Conservation (phyloP, 2,329 filamentous ascomycete genomes). For the Ascochyta koolunga region DNA sequence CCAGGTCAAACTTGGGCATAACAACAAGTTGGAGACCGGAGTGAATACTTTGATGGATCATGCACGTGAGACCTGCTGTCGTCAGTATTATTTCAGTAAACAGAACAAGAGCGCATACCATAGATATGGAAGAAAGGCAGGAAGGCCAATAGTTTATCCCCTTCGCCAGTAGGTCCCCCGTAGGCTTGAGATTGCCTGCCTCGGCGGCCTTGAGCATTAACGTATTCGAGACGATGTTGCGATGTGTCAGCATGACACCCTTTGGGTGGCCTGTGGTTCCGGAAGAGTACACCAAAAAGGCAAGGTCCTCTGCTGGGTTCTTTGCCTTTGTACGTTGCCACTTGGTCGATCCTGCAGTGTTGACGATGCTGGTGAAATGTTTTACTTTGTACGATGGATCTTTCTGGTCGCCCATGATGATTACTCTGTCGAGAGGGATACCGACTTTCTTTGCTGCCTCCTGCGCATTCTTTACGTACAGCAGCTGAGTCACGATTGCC, state of each 20-base stretch:
- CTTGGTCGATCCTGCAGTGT: constrained; percentile 64
- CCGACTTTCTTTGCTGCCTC: constrained; percentile 73
- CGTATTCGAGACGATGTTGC: constrained; percentile 78
- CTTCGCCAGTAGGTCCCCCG: constrained; percentile 64
- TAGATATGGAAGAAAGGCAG: constrained; percentile 94
- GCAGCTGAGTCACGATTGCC: constrained; percentile 74
- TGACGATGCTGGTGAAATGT: constrained; percentile 75
- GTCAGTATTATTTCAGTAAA: constrained; percentile 5
- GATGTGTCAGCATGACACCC: constrained; percentile 84
- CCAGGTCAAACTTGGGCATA: constrained; percentile 81
- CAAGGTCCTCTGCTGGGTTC: constrained; percentile 70
- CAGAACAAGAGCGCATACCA: constrained; percentile 55
- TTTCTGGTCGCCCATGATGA: constrained; percentile 73
- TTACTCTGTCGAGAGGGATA: constrained; percentile 72
- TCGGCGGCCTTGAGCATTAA: constrained; percentile 51
- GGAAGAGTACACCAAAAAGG: constrained; percentile 86
- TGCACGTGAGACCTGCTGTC: constrained; percentile 67
- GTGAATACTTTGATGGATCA: constrained; percentile 72
- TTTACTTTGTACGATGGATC: constrained; percentile 66
- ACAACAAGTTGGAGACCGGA: constrained; percentile 71
- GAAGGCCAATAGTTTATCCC: constrained; percentile 78
- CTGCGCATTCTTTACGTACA: constrained; percentile 67
- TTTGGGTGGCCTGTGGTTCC: constrained; percentile 93
- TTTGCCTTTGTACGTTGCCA: constrained; percentile 64
- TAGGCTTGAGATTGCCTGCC: constrained; percentile 60